Evolutionary conservation across 495 filamentous ascomycete species (phyloP), one percentile per base, ranked within the genome.

Genomic region (Talaromyces stipitatus): DNA sequence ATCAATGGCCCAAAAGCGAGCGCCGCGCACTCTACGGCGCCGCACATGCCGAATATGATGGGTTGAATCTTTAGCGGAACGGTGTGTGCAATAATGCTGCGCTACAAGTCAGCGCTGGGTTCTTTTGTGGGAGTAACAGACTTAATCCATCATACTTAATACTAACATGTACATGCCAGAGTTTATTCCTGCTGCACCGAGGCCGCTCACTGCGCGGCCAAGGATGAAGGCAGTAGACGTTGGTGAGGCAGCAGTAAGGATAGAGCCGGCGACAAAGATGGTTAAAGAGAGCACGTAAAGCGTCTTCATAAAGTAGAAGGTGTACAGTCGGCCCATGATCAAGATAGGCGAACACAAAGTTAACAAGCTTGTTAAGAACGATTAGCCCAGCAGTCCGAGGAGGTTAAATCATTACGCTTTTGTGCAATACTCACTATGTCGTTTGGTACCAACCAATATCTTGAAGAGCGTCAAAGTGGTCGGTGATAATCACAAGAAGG

Each of bases 401-500:
- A 16, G 41, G 47, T 16, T 26, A 9, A 3, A 24, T 41, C 14
- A 55, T 41, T 30, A n/a, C n/a, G 33, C n/a, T 7, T 24, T 59
- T 38, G 23, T 16, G 50, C 16, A 41, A n/a, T 20, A 56, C 56
- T 56, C 38, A 58, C 60, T 56, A 58, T 56, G 60, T 27, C 14
- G 32, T 51, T 56, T 47, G 36, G 36, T 58, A 62, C 57, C 60
- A 58, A 1, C 60, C 56, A 29, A 58, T 51, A 12, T 62, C 45
- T 27, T 59, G 23, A 7, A 62, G 60, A 18, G 36, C 46, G 30
- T 54, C 41, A 47, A 57, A 43, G 67, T 56, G 43, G 27, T 64
- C 12, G 63, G 66, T 54, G 64, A 61, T 5, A 62, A 64, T n/a
- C 60, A 58, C 52, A 65, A 56, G 38, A 61, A 63, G 10, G 58